Evolutionary conservation across 352 stramenopile species (phyloP).

Genomic region (Blastocystis sp.): DNA sequence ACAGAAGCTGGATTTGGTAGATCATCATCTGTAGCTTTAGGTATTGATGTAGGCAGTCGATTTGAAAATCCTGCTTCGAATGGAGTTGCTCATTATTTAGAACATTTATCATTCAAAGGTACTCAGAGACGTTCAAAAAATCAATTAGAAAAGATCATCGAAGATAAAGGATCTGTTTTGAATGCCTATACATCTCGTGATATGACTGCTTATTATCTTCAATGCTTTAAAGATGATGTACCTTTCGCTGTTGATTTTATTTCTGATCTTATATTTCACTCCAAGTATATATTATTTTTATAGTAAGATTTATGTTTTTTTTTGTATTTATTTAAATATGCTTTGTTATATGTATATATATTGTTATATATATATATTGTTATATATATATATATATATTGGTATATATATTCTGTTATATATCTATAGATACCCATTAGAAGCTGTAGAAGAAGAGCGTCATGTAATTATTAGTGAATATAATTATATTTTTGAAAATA

Average conservation of each 20-base stretch:
- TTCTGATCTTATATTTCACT: conserved; percentile 93
- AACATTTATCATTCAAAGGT: conserved; percentile 99
- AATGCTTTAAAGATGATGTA: conserved; percentile 98
- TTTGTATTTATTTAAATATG: too few species aligned
- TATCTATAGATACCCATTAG: conserved; percentile 57
- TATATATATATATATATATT: too few species aligned
- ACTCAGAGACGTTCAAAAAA: conserved; percentile 82
- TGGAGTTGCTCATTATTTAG: conserved; percentile 92
- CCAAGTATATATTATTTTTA: conserved; percentile 49
- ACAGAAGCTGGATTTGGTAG: conserved; percentile 81
- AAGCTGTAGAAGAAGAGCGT: conserved; percentile 80
- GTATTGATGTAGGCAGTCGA: conserved; percentile 76
- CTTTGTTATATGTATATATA: too few species aligned
- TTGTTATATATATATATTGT: too few species aligned
- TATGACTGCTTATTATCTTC: conserved; percentile 99
- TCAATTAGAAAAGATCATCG: conserved; percentile 94
- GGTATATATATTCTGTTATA: too few species aligned
- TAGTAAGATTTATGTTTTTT: too few species aligned
- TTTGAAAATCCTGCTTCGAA: conserved; percentile 97
- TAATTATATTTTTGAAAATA: conserved; percentile 60
- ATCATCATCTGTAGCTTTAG: conserved; percentile 90
- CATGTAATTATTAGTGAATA: conserved; percentile 98
- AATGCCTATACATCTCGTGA: conserved; percentile 81
- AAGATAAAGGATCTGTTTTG: conserved; percentile 98
- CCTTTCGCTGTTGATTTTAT: conserved; percentile 88